Conservation (phyloP, 768 basidiomycete species). For the Pleurotus ostreatus region DNA sequence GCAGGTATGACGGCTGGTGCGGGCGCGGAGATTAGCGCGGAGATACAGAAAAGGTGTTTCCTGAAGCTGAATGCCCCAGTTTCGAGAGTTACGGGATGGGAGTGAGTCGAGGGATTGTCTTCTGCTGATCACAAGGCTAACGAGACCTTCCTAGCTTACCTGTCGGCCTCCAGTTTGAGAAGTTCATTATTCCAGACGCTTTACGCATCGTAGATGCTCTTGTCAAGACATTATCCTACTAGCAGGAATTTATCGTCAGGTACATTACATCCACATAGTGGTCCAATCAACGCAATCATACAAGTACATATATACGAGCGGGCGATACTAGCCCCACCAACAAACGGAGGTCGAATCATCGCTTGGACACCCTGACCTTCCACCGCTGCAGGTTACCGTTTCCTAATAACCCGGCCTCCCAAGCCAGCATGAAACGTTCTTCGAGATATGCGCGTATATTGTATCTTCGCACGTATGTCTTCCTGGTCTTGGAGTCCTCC, state of each 20-base stretch:
- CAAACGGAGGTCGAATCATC: background rate
- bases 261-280: background rate
- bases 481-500: constrained; percentile 21
- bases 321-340: background rate
- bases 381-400: constrained; percentile 43
- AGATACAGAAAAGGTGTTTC: constrained; percentile 86
- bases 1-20: constrained; percentile 84
- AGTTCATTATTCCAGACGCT: constrained; percentile 87
- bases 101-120: constrained; percentile 53
- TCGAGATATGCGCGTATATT: constrained; percentile 40
- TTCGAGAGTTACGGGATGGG: constrained; percentile 86
- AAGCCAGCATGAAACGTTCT: constrained; percentile 40
- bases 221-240: constrained; percentile 78
- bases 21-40: constrained; percentile 90
- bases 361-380: constrained; percentile 32
- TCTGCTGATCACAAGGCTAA: too few relatives aligned
- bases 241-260: constrained; percentile 6
- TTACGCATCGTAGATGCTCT: constrained; percentile 80
- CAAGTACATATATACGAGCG: constrained; percentile 2
- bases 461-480: constrained; percentile 23
- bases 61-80: constrained; percentile 86
- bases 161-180: constrained; percentile 81
- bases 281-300: background rate
- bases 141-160: constrained; percentile 55
- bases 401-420: constrained; percentile 49